Conservation (phyloP, 176 grass and related monocot genomes). For the Saccharum spontaneum region DNA sequence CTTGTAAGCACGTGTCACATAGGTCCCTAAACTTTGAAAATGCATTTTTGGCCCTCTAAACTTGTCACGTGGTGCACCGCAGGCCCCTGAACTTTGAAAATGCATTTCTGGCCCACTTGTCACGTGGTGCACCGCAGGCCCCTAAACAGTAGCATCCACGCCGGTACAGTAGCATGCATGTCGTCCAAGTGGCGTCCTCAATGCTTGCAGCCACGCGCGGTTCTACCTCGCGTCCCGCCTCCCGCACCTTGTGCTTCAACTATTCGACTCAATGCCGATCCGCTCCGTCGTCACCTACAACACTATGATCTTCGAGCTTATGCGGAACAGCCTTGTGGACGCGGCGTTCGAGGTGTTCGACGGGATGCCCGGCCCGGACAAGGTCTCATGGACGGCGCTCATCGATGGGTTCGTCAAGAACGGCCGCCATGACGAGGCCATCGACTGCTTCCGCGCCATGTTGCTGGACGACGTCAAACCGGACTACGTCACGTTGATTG, state of each 20-base stretch:
- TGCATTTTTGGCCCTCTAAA: too few relatives aligned
- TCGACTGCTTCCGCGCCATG: constrained; percentile 58
- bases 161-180: too few relatives aligned
- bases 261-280: constrained; percentile 61
- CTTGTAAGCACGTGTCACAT: too few relatives aligned
- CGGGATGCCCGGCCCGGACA: constrained; percentile 49
- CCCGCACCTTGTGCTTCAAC: constrained; percentile 42
- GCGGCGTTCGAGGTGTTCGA: constrained; percentile 54
- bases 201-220: constrained; percentile 48
- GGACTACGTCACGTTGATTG: constrained; percentile 57
- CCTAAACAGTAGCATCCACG: too few relatives aligned
- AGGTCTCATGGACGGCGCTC: constrained; percentile 71
- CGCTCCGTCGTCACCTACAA: constrained; percentile 61
- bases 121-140: too few relatives aligned
- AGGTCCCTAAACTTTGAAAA: too few relatives aligned
- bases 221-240: constrained; percentile 56
- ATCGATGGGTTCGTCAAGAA: constrained; percentile 65
- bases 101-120: too few relatives aligned
- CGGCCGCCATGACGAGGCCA: constrained; percentile 52
- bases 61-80: too few relatives aligned
- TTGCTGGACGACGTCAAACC: constrained; percentile 35
- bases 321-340: constrained; percentile 52
- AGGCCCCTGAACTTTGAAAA: too few relatives aligned
- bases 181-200: too few relatives aligned
- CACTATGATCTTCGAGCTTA: constrained; percentile 58